A percentile compares a stretch with the other conserved stretches of the same genome.
Evolutionary conservation across 1,284 basidiomycete species (phyloP).

Genomic region (Papiliotrema laurentii): DNA sequence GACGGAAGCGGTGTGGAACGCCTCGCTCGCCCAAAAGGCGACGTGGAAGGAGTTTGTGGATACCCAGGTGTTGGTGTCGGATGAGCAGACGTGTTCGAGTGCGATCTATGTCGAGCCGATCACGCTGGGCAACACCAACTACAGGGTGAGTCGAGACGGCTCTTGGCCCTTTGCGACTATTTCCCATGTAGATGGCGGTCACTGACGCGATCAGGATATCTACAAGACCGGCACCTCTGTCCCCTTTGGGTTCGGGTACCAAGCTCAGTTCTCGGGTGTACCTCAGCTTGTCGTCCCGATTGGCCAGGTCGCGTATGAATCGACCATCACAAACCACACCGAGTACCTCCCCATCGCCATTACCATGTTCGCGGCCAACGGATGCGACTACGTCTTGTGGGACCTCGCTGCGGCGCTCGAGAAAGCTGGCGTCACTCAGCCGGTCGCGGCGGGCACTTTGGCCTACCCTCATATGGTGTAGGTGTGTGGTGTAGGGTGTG

Average conservation of each 20-base stretch:
- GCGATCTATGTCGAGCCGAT: slow-evolving; percentile 48
- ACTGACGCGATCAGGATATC: slow-evolving; percentile 14
- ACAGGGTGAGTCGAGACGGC: slow-evolving; percentile 25
- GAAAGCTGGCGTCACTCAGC: slow-evolving; percentile 9
- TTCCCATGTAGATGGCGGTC: too few relatives aligned
- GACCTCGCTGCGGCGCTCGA: slow-evolving; percentile 46
- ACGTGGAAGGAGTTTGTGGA: slow-evolving; percentile 47
- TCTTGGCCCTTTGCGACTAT: slow-evolving; percentile 15
- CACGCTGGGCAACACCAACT: slow-evolving; percentile 13
- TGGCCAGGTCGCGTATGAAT: slow-evolving; percentile 49
- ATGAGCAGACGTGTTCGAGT: slow-evolving; percentile 45
- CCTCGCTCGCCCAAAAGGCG: slow-evolving; percentile 16
- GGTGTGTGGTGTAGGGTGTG: too few relatives aligned
- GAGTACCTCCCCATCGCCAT: slow-evolving; percentile 50
- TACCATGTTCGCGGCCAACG: slow-evolving; percentile 46
- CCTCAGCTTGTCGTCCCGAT: slow-evolving; percentile 51
- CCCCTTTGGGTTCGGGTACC: slow-evolving; percentile 38
- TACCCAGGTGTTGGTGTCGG: slow-evolving; percentile 34
- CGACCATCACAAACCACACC: slow-evolving; percentile 46
- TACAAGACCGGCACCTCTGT: slow-evolving; percentile 17
- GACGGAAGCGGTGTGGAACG: slow-evolving; percentile 14
- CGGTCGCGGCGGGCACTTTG: slow-evolving; percentile 1
- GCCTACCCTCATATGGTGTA: slow-evolving; percentile 1
- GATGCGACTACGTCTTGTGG: slow-evolving; percentile 50
- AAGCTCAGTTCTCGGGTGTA: slow-evolving; percentile 20